Evolutionary conservation across 2,329 filamentous ascomycete genomes (phyloP).

Genomic region (Calonectria pseudoreteaudii): DNA sequence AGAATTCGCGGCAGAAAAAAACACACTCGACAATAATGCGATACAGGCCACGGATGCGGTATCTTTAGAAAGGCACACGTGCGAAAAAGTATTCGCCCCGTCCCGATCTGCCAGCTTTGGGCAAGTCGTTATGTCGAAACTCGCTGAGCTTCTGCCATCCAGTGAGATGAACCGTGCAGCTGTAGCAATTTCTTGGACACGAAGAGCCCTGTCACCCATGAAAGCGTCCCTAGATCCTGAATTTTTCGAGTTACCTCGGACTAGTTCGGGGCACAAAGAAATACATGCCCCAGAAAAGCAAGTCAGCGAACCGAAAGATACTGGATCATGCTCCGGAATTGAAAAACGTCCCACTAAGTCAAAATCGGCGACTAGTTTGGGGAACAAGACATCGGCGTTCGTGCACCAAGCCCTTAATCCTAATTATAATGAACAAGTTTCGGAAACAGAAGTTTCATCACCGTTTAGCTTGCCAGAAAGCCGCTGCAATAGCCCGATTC

Average conservation of each 20-base stretch:
- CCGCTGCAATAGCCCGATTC: neutral
- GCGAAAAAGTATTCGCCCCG: conserved; percentile 25
- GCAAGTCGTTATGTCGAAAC: conserved; percentile 39
- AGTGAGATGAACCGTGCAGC: neutral
- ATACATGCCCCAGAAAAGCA: conserved; percentile 35
- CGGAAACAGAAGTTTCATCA: neutral
- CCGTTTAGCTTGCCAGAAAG: conserved; percentile 29
- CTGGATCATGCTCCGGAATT: neutral
- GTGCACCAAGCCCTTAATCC: conserved; percentile 31
- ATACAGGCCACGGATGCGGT: conserved; percentile 43
- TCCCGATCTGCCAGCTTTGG: conserved; percentile 47
- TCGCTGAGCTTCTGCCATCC: conserved; percentile 18
- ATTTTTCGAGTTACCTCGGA: conserved; percentile 39
- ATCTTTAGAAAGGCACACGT: neutral
- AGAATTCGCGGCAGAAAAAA: conserved; percentile 45
- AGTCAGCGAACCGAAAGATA: conserved; percentile 34
- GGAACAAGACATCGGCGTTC: conserved; percentile 33
- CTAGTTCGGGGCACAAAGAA: conserved; percentile 36
- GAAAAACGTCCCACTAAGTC: neutral
- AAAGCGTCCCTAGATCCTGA: conserved; percentile 35
- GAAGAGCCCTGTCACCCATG: neutral
- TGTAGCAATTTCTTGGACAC: neutral
- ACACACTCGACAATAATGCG: conserved; percentile 33
- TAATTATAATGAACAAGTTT: neutral
- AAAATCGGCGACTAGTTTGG: conserved; percentile 30